Evolutionary conservation across 2,329 filamentous ascomycete species (phyloP).

Genomic region (Neonectria sp.): DNA sequence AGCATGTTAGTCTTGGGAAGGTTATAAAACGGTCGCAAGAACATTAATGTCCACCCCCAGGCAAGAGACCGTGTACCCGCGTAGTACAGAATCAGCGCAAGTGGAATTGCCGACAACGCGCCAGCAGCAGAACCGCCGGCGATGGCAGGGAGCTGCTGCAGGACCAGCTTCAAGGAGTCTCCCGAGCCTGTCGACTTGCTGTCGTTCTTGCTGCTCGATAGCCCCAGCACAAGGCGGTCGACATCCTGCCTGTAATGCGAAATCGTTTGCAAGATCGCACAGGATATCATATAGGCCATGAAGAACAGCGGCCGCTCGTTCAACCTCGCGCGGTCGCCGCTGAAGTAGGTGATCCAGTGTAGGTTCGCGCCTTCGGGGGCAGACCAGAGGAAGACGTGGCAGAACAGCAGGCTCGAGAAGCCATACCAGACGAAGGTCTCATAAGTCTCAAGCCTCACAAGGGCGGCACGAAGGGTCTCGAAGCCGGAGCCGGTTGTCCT

Average conservation of each 20-base stretch:
- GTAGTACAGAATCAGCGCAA: slow-evolving; percentile 73
- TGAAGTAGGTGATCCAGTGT: slow-evolving; percentile 80
- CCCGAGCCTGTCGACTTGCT: slow-evolving; percentile 44
- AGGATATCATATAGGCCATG: slow-evolving; percentile 76
- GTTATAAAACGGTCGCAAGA: slow-evolving; percentile 82
- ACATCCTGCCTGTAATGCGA: slow-evolving; percentile 81
- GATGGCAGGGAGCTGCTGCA: slow-evolving; percentile 58
- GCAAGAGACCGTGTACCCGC: slow-evolving; percentile 72
- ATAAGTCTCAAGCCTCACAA: slow-evolving; percentile 72
- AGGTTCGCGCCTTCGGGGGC: slow-evolving; percentile 73
- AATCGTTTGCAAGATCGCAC: slow-evolving; percentile 79
- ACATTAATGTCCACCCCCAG: slow-evolving; percentile 79
- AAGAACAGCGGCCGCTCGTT: slow-evolving; percentile 92
- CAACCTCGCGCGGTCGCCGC: slow-evolving; percentile 79
- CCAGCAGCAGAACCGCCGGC: slow-evolving; percentile 57
- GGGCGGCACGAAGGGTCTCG: slow-evolving; percentile 72
- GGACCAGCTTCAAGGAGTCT: slow-evolving; percentile 54
- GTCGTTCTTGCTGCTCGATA: slow-evolving; percentile 46
- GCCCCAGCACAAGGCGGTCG: slow-evolving; percentile 71
- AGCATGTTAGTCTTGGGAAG: slow-evolving; percentile 80
- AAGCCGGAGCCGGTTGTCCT: slow-evolving; percentile 80
- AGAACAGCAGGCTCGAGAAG: slow-evolving; percentile 84
- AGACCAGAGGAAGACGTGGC: slow-evolving; percentile 85
- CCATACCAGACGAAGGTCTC: slow-evolving; percentile 84
- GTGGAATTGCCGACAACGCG: slow-evolving; percentile 56